Percentiles rank a stretch among this genome's conserved stretches.
Conservation (phyloP, 108 stramenopile genomes). For the Discostella pseudostelligera region DNA sequence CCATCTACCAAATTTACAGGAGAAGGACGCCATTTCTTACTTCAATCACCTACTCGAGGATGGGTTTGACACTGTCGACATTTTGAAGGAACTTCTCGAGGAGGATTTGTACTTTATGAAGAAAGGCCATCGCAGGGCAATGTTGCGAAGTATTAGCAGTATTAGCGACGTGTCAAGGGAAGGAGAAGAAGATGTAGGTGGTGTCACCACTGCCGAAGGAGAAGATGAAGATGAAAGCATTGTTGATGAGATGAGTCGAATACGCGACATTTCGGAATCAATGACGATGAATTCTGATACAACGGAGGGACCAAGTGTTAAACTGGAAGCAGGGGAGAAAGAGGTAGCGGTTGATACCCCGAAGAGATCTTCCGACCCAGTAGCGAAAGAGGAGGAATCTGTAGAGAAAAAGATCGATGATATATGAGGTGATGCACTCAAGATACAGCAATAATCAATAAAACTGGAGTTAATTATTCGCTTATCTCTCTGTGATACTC, state of each 20-base stretch:
- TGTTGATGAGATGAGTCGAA: not conserved
- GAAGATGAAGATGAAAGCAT: not conserved
- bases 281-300: not conserved
- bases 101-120: slow-evolving; percentile 29
- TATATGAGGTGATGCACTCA: not conserved
- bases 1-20: slow-evolving; percentile 15
- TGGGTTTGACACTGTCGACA: slow-evolving; percentile 19
- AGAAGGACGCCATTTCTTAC: slow-evolving; percentile 12
- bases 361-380: not conserved
- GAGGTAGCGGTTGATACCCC: not conserved
- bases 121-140: slow-evolving; percentile 13
- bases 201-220: not conserved
- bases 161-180: not conserved
- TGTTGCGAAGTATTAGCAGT: not conserved
- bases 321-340: too few relatives aligned
- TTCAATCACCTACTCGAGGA: slow-evolving; percentile 16
- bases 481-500: too few relatives aligned
- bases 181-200: not conserved
- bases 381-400: not conserved
- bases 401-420: not conserved
- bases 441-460: too few relatives aligned
- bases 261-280: not conserved
- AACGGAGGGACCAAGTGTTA: not conserved
- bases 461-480: too few relatives aligned
- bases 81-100: slow-evolving; percentile 7